Evolutionary conservation across 2,329 filamentous ascomycete genomes (phyloP).

Genomic region (Diplocarpon rosae): DNA sequence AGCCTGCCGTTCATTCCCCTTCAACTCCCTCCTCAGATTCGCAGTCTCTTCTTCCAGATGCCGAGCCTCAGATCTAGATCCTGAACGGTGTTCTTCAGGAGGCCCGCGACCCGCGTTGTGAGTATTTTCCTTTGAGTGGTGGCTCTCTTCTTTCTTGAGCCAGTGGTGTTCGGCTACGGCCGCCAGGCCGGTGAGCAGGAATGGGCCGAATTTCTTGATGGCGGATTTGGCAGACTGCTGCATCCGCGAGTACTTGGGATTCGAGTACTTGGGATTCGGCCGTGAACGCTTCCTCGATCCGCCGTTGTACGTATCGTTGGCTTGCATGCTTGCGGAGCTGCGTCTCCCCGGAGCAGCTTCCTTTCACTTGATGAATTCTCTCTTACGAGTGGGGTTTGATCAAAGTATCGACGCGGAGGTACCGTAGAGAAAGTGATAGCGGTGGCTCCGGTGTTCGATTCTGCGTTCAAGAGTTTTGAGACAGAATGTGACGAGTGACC

Average conservation of each 20-base stretch:
- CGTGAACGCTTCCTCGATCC: no score
- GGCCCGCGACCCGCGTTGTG: neutral
- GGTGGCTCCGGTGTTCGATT: no score
- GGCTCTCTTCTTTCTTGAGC: conserved; percentile 7
- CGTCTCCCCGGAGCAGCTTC: no score
- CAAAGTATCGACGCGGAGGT: no score
- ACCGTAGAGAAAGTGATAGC: no score
- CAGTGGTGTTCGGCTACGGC: conserved; percentile 14
- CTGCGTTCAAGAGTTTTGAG: no score
- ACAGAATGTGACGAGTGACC: no score
- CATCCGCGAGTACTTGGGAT: neutral
- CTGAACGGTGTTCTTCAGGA: neutral
- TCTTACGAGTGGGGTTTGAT: no score
- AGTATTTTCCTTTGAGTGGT: neutral
- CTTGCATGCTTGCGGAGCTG: no score
- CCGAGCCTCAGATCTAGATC: neutral
- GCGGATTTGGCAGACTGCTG: neutral
- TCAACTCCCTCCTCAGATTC: conserved; percentile 1
- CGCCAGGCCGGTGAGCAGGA: conserved; percentile 10
- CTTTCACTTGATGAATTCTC: neutral
- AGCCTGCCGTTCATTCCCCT: neutral
- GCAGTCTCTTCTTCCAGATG: conserved; percentile 4
- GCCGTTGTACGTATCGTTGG: no score
- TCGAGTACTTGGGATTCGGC: no score
- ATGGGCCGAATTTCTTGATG: conserved; percentile 14